Conservation (phyloP, 805 yeast genomes). For the Starmerella apis region DNA sequence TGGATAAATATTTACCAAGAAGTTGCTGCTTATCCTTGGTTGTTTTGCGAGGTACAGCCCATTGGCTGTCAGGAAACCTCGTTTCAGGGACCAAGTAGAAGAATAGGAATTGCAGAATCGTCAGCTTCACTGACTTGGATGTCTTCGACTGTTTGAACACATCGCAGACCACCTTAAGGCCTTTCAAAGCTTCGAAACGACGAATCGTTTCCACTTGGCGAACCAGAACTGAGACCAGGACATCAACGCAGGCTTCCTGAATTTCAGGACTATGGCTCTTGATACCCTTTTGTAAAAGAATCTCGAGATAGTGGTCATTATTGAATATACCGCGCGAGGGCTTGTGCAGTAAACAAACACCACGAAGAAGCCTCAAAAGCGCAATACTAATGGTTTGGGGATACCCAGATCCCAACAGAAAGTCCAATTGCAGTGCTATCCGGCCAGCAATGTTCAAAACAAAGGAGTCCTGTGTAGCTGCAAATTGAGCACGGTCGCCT, state of each 20-base stretch:
- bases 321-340: conserved; percentile 43
- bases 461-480: conserved; percentile 43
- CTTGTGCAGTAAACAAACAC: conserved; percentile 50
- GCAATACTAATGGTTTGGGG: conserved; percentile 16
- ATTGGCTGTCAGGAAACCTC: conserved; percentile 21
- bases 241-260: conserved; percentile 39
- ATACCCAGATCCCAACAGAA: not conserved
- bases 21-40: conserved; percentile 39
- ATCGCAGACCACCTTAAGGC: conserved; percentile 44
- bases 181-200: conserved; percentile 46
- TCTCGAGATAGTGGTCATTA: conserved; percentile 32
- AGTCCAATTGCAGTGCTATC: conserved; percentile 23
- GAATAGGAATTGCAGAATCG: conserved; percentile 56
- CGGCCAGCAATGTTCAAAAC: conserved; percentile 41
- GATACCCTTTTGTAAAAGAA: conserved; percentile 13
- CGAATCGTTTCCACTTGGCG: conserved; percentile 49
- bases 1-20: conserved; percentile 37
- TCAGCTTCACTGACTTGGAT: conserved; percentile 48
- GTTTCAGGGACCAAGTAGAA: conserved; percentile 60
- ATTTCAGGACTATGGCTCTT: conserved; percentile 22
- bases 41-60: conserved; percentile 31
- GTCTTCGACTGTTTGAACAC: conserved; percentile 35
- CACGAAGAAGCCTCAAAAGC: conserved; percentile 38
- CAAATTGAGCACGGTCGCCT: conserved; percentile 30
- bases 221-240: conserved; percentile 49